phyloP scores from a whole-genome alignment of 345 rosid genomes.

The Zanthoxylum bungeanum region DNA sequence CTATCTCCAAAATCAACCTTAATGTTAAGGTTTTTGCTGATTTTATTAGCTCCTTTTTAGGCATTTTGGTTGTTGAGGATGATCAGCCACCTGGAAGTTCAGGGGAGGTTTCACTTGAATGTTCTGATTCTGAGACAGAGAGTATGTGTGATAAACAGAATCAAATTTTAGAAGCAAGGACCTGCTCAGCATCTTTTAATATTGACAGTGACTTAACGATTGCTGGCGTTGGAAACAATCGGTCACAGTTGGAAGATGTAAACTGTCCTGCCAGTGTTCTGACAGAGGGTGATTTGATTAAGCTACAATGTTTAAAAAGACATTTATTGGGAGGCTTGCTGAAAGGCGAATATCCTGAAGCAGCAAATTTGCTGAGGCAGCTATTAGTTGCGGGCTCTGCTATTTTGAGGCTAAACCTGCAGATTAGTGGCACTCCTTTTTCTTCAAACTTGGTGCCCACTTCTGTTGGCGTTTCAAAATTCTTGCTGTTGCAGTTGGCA shows the following conservation, averaged over 20 bases:
- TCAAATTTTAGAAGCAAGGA: conserved; percentile 7
- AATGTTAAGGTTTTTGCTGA: conserved; percentile 39
- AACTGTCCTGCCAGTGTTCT: conserved; percentile 28
- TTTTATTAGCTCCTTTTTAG: conserved; percentile 36
- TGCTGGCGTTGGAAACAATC: conserved; percentile 1
- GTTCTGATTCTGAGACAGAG: conserved; percentile 1
- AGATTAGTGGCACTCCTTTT: conserved; percentile 30
- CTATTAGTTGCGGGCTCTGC: conserved; percentile 70
- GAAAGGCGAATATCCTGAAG: conserved; percentile 53
- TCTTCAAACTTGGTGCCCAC: conserved; percentile 41
- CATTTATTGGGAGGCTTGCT: conserved; percentile 45
- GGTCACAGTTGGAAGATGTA: conserved; percentile 23
- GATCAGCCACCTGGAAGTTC: conserved; percentile 25
- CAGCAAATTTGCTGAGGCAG: conserved; percentile 65
- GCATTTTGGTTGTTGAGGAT: conserved; percentile 37
- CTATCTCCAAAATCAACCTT: conserved; percentile 34
- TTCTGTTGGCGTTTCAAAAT: conserved; percentile 45
- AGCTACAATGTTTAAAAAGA: conserved; percentile 32
- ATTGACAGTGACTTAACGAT: conserved; percentile 21
- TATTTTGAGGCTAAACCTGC: conserved; percentile 60
- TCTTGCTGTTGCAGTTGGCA: conserved; percentile 56
- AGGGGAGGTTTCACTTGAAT: conserved; percentile 13
- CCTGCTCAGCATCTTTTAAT: conserved; percentile 17
- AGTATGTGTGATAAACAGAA: conserved; percentile 7
- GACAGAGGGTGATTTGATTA: conserved; percentile 26